Base-by-base conservation (phyloP, 2,329 filamentous ascomycete species). In the Xylariaceae sp. region DNA sequence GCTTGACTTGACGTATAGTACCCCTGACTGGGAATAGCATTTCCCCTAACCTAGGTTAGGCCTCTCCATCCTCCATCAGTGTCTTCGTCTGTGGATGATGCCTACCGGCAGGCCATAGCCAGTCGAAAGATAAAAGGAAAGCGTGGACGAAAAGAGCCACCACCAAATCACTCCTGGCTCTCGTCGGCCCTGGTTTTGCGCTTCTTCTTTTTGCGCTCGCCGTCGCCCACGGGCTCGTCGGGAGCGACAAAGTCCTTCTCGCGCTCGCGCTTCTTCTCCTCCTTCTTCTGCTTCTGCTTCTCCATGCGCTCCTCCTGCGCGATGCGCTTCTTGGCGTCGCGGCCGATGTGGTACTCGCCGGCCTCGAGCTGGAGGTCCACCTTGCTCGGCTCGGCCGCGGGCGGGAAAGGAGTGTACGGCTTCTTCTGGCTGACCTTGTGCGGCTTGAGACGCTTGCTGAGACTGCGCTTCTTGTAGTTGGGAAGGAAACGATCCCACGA, bases 311-410 rank as follows among this genome's bases (percentile, higher is more conserved):
- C 85, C 59, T 90, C 83, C 64, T 85, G 81, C 32, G 73, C 80
- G 38, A 82, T 84, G 45, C 89, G 75, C 57, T 94, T 87, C 73
- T 94, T 95, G 44, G 88, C 89, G 58, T 89, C 81, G 71, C 95
- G 95, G 59, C 83, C 82, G 59, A 98, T 66, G 65, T 97, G 97
- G 69, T 94, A 98, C 68, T 97, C 90, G 67, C 92, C 90, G 54
- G 80, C 89, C 72, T 98, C 92, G 69, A 98, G 95, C 74, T 98
- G 90, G 65, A 88, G 68, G 66, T 98, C 92, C 54, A 98, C 78
- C 78, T 97, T 98, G 78, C 89, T 96, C 85, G 95, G 95, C 74
- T 98, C 90, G 50, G 89, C 88, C 30, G 88, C 78, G 5, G 92
- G 92, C 34, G 92, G 92, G 81, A 98, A 98, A 8, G 92, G 90